Conservation (phyloP, 2,329 filamentous ascomycete species). For the Zymoseptoria ardabiliae region DNA sequence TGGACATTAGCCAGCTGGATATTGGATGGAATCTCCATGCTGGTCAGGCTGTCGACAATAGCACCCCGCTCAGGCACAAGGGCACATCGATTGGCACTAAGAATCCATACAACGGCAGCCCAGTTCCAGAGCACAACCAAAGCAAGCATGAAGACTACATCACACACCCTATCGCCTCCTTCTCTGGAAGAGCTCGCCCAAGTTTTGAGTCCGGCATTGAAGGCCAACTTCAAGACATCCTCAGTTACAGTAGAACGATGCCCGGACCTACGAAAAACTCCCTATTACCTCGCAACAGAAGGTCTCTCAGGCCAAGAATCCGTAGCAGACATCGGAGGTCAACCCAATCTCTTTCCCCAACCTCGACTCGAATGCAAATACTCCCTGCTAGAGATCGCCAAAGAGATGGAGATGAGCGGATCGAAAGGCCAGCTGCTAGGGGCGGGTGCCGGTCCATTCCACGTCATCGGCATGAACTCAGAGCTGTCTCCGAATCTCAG, state of each 20-base stretch:
- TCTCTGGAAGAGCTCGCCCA: conserved; percentile 19
- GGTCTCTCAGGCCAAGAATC: conserved; percentile 23
- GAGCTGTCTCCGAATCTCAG: conserved; percentile 25
- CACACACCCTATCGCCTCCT: conserved; percentile 19
- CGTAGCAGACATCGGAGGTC: conserved; percentile 26
- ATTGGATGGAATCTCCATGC: not conserved
- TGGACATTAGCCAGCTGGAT: too few relatives aligned
- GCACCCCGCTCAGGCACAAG: not conserved
- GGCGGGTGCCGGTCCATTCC: conserved; percentile 26
- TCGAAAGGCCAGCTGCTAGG: conserved; percentile 22
- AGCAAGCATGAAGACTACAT: conserved; percentile 17
- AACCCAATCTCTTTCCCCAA: conserved; percentile 25
- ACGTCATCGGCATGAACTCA: conserved; percentile 22
- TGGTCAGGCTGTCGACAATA: not conserved
- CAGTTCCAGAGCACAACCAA: not conserved
- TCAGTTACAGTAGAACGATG: conserved; percentile 18
- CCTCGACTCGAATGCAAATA: conserved; percentile 25
- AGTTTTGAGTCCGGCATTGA: conserved; percentile 17
- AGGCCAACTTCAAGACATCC: conserved; percentile 19
- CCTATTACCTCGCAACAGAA: conserved; percentile 22
- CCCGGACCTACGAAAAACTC: conserved; percentile 22
- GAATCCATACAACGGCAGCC: not conserved
- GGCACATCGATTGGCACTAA: not conserved
- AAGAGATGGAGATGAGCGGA: conserved; percentile 20
- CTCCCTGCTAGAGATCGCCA: conserved; percentile 20